These are phyloP conservation scores for Didymella keratinophila DNA, from an alignment of 2,329 filamentous ascomycete species.

Conservation along the genomic window DNA sequence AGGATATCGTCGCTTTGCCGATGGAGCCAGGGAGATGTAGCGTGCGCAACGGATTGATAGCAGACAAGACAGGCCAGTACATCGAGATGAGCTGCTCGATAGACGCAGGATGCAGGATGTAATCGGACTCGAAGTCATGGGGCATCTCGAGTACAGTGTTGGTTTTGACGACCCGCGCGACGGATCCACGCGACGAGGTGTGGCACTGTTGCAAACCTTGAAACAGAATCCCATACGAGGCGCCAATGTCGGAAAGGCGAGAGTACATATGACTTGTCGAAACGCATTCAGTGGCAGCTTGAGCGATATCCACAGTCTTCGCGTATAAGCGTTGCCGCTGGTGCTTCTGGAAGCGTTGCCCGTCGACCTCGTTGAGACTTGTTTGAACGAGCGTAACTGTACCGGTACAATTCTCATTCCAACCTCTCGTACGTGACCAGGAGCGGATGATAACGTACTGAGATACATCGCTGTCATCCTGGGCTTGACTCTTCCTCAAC, in stretches of 20 bases:
- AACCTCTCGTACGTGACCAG: constrained; percentile 60
- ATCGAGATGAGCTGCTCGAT: constrained; percentile 39
- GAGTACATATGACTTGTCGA: constrained; percentile 54
- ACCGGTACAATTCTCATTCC: constrained; percentile 64
- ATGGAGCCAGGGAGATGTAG: constrained; percentile 38
- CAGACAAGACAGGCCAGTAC: constrained; percentile 40
- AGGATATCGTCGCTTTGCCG: constrained; percentile 31
- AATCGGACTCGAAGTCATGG: constrained; percentile 34
- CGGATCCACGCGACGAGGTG: constrained; percentile 46
- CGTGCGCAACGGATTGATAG: constrained; percentile 18
- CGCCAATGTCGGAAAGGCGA: constrained; percentile 56
- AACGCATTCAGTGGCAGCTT: constrained; percentile 28
- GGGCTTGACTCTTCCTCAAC: constrained; percentile 25
- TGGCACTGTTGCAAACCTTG: constrained; percentile 59
- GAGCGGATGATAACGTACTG: constrained; percentile 62
- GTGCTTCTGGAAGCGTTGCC: constrained; percentile 16
- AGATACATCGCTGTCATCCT: background rate
- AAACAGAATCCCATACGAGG: constrained; percentile 62
- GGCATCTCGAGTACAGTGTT: constrained; percentile 40
- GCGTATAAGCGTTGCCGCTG: constrained; percentile 25
- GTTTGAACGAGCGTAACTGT: constrained; percentile 51
- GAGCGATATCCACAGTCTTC: constrained; percentile 11
- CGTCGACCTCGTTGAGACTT: constrained; percentile 55
- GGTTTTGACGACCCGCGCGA: constrained; percentile 28
- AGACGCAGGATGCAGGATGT: constrained; percentile 39